phyloP scores from a whole-genome alignment of 176 grass and related monocot species.

The Carex pumila region DNA sequence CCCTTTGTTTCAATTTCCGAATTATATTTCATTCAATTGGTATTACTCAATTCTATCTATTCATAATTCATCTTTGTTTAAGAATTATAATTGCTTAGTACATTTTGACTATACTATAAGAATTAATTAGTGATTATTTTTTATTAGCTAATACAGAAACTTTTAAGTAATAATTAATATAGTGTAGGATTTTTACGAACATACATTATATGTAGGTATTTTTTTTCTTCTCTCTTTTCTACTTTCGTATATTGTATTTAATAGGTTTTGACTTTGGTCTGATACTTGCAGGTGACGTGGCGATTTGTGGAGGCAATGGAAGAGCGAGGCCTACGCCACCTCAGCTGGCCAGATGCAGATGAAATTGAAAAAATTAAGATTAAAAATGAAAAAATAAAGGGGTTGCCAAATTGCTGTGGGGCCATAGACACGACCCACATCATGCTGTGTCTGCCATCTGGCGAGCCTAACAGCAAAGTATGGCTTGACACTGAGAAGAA shows the following conservation, averaged over 20 bases:
- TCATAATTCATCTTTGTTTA: too few species aligned
- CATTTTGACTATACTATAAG: too few species aligned
- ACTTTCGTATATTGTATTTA: background rate
- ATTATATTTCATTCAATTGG: too few species aligned
- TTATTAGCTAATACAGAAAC: too few species aligned
- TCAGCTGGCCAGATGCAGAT: slow-evolving; percentile 61
- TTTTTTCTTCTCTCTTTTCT: background rate
- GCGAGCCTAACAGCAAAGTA: slow-evolving; percentile 64
- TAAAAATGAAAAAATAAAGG: slow-evolving; percentile 56
- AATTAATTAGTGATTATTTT: too few species aligned
- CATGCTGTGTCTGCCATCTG: slow-evolving; percentile 57
- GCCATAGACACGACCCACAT: slow-evolving; percentile 79
- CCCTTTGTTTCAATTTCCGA: too few species aligned
- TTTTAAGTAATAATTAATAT: too few species aligned
- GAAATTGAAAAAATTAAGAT: slow-evolving; percentile 55
- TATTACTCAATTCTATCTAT: too few species aligned
- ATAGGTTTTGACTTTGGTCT: background rate
- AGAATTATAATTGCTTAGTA: too few species aligned
- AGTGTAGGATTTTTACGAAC: too few species aligned
- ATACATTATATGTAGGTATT: too few species aligned
- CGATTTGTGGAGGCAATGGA: slow-evolving; percentile 87
- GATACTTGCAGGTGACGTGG: slow-evolving; percentile 64
- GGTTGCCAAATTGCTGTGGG: slow-evolving; percentile 81
- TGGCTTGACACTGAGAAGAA: slow-evolving; percentile 79
- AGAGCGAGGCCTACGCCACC: slow-evolving; percentile 39